Base-by-base conservation (phyloP, 805 yeast genomes). In the Ogataea paradorogensis region DNA sequence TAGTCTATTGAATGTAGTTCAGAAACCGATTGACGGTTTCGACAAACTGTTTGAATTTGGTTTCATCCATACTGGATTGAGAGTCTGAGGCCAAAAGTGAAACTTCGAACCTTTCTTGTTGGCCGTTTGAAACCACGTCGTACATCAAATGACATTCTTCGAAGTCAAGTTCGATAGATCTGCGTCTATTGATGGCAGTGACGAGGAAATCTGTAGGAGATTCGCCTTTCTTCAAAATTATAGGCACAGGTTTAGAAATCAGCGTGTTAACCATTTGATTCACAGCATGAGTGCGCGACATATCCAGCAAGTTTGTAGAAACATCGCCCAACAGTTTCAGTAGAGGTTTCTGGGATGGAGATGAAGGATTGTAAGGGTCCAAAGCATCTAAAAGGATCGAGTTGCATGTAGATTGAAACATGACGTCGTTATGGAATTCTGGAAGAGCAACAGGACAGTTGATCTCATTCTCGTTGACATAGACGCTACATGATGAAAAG, bases 381-480 rank as follows among this genome's bases (percentile, higher is more conserved):
- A 32, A 32, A 13, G 47, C 47, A 27, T 50, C 45, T 26, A 53
- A 42, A 8, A 58, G 38, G 35, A 52, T 35, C 7, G 64, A 58
- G 38, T 58, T 59, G 34, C 46, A 48, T 27, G 62, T 48, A 9
- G 57, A 52, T 31, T 59, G 63, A 38, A 59, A 60, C 39, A 51
- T 55, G 33, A 63, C 38, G 40, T 63, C 67, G n/a, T 46, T 43
- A 9, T 42, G 46, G 11, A 46, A 40, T 7, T 48, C 36, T 2
- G 66, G 65, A 9, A 57, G 11, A 9, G 61, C 50, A 20, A 59
- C 35, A 13, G 48, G 44, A 27, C 55, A 50, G 29, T 45, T 53
- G 9, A 48, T 50, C 33, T 63, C 67, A 33, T 40, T 38, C 37
- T 62, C 63, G 38, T 51, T 51, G 24, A 57, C 53, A 29, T 50